Conservation (phyloP, 1,284 basidiomycete species). For the Irpex sp. region DNA sequence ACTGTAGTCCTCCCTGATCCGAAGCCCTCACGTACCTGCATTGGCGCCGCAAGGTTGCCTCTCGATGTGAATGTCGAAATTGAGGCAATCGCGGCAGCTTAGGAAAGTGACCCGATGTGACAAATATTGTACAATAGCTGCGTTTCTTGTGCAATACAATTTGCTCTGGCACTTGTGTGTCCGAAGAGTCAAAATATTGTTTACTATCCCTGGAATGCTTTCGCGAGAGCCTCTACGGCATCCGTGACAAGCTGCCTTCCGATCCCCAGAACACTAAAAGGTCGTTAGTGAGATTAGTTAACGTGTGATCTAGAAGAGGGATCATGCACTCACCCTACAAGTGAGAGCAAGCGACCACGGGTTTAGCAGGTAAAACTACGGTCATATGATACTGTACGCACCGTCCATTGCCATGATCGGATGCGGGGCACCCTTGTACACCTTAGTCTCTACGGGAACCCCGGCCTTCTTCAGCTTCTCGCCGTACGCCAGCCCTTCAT, state of each 20-base stretch:
- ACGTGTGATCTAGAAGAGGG: constrained; percentile 1
- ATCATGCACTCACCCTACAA: constrained; percentile 17
- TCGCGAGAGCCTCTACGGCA: constrained; percentile 43
- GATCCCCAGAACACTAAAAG: constrained; percentile 41
- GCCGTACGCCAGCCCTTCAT: constrained; percentile 65
- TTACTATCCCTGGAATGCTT: constrained; percentile 34
- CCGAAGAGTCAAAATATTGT: constrained; percentile 1
- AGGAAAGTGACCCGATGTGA: constrained; percentile 5
- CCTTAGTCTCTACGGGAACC: constrained; percentile 48
- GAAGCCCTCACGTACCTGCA: constrained; percentile 80
- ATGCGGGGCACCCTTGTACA: constrained; percentile 62
- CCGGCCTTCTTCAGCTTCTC: constrained; percentile 55
- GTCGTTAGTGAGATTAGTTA: not conserved
- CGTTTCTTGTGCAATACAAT: not conserved
- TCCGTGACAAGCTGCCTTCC: constrained; percentile 54
- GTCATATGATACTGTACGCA: constrained; percentile 6
- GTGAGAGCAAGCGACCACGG: constrained; percentile 9
- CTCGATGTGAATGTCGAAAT: constrained; percentile 79
- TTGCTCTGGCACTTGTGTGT: not conserved
- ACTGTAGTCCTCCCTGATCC: constrained; percentile 45
- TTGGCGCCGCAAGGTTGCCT: constrained; percentile 75
- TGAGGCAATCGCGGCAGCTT: constrained; percentile 60
- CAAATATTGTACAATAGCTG: not conserved
- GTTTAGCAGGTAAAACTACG: not conserved
- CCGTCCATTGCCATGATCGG: constrained; percentile 71